A percentile compares a stretch with the other conserved stretches of the same genome.
These are phyloP conservation scores for Curvularia verruculosa DNA, from an alignment of 2,329 filamentous ascomycete genomes.

Conservation along the genomic window DNA sequence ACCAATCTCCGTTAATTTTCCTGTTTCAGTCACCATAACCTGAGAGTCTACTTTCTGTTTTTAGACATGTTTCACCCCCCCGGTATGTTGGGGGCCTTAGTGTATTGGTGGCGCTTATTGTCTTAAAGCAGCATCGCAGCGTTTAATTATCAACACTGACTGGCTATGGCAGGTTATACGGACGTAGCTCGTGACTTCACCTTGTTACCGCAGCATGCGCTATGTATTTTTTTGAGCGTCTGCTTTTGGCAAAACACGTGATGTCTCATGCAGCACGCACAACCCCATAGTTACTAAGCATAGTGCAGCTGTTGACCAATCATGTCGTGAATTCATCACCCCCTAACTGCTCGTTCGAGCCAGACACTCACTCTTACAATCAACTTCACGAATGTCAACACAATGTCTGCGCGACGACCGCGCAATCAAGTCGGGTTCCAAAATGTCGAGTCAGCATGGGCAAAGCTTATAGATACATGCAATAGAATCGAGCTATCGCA, in stretches of 20 bases:
- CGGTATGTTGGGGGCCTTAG: no score
- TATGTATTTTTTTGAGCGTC: no score
- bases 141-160: background rate
- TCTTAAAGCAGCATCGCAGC: background rate
- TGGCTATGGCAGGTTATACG: background rate
- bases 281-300: background rate
- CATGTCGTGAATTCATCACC: background rate
- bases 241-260: background rate
- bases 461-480: background rate
- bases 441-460: background rate
- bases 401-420: background rate
- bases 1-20: no score
- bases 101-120: conserved; percentile 12
- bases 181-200: background rate
- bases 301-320: background rate
- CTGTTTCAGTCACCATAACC: no score
- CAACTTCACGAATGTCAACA: background rate
- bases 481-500: background rate
- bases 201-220: no score
- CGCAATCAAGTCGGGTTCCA: background rate
- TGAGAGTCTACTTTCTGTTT: no score
- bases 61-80: no score
- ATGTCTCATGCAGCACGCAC: background rate
- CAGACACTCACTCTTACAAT: conserved; percentile 1
- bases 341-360: background rate